Base-by-base conservation (phyloP, 2,329 filamentous ascomycete species). In the Ceratocystis variospora region DNA sequence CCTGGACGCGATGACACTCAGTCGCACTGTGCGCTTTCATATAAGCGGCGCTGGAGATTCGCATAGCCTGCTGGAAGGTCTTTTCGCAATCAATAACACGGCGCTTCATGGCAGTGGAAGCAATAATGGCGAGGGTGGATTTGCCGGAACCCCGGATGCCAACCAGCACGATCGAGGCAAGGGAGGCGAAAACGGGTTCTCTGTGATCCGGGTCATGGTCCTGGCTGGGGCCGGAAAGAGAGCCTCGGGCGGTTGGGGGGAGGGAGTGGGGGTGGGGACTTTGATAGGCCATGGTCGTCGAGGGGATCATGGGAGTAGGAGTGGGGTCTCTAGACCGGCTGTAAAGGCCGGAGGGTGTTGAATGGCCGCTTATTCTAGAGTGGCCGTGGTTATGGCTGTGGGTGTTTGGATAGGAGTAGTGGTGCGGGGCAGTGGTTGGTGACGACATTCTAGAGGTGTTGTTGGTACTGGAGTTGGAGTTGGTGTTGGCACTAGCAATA, bases 111-210 rank as follows among this genome's bases (percentile, higher is more conserved):
- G 87, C 86, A 6, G 85, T 85, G 0, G 87, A 87, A 5, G 87
- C 86, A 69, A 92, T 89, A 61, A 92, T 82, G 15, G 86, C 88
- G 10, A 92, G 77, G 1, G 87, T 90, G 1, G 87, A 87, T 74
- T 91, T 91, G 17, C 88, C 88, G 4, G 86, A 84, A 10, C 88
- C 88, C 15, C 87, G 83, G 66, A 90, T 84, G 1, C 88, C 88
- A 25, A 88, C 81, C 19, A 92, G 78, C 5, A 91, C 81, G 66
- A 92, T 84, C 1, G 88, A 90, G 1, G 86, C 84, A 77, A 88
- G 81, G 8, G 79, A 73, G 7, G 78, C 75, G 71, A 87, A 88
- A 61, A 61, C 22, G 37, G 65, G 65, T 31, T 53, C 65, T 12
- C 22, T 33, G 25, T 55, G 50, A 10, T 65, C 63, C 69, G 72